Evolutionary conservation across 306 rosid species (phyloP), one percentile per base, ranked within the genome.

Genomic region (Cicer pinnatifidum): DNA sequence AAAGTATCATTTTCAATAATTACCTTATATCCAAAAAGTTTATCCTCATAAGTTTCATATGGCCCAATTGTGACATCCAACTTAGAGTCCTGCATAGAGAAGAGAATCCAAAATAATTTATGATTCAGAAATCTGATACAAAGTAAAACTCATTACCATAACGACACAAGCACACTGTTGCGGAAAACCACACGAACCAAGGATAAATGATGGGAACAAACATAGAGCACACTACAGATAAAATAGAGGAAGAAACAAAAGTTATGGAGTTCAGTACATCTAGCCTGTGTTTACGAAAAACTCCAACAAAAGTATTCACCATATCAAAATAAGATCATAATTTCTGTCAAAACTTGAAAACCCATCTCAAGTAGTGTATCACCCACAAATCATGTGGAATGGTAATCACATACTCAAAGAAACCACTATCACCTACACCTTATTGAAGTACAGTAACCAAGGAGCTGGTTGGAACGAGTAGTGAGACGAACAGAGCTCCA

Each of bases 41-140:
- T 66, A 78, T 94, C 98, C 83, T 94, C 97, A 28, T 94, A 94
- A 79, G 96, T 94, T 84, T 91, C 98, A 38, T 91, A 94, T 44
- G 98, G 98, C 71, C 98, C 98, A 75, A 94, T 94, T 43, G 98
- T 94, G 46, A 89, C 80, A 82, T 94, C 98, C 80, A 94, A 62
- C 80, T 88, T 87, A 40, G 98, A 91, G 87, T 91, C 97, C 98
- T 91, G 77, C 62, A 80, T 20, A 67, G 41, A 72, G 52, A 70
- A 67, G 16, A 35, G 45, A 72, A 74, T 60, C 45, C 11, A 40
- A 70, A 78, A 56, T 40, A 77, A 73, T n/a, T 67, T 6, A n/a
- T 50, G 77, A 40, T 81, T 67, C 19, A 43, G 52, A 86, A 79
- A 78, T 54, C 53, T 40, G 60, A 16, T 73, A 70, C 23, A 54